Evolutionary conservation across 805 yeast species (phyloP).

Genomic region (Pichia manshurica): DNA sequence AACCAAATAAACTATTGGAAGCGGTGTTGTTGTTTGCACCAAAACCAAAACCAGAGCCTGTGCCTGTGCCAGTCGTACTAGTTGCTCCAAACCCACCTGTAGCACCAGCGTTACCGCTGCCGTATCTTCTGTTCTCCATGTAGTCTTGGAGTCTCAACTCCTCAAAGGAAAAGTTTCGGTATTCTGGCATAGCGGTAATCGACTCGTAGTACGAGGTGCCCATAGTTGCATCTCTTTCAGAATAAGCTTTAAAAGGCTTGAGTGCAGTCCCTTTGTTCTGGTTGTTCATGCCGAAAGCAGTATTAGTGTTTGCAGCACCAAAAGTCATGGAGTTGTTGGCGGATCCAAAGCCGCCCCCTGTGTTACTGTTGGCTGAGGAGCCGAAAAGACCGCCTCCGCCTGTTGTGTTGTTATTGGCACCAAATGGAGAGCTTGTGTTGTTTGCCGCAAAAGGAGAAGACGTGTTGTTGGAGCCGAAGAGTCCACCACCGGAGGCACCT

Average conservation of each 20-base stretch:
- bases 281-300: constrained; percentile 30
- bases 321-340: constrained; percentile 6
- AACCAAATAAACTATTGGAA: constrained; percentile 18
- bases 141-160: constrained; percentile 90
- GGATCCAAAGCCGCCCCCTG: constrained; percentile 14
- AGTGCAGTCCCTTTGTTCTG: constrained; percentile 62
- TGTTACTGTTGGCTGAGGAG: constrained; percentile 1
- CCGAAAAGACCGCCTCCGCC: constrained; percentile 16
- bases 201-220: constrained; percentile 60
- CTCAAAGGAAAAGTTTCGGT: constrained; percentile 72
- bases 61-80: constrained; percentile 14
- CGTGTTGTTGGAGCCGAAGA: constrained; percentile 25
- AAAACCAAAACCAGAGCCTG: constrained; percentile 26
- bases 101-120: constrained; percentile 33
- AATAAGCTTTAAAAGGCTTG: constrained; percentile 56
- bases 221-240: constrained; percentile 66
- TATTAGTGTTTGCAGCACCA: constrained; percentile 11
- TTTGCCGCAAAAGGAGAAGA: constrained; percentile 32
- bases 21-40: constrained; percentile 23
- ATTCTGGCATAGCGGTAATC: constrained; percentile 87
- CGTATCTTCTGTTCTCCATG: constrained; percentile 60
- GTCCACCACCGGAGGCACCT: constrained; percentile 25
- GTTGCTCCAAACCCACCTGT: constrained; percentile 10
- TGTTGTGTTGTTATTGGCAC: constrained; percentile 25
- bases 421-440: constrained; percentile 27